Evolutionary conservation across 192 early-diverging fungal genomes (phyloP), one percentile per base, ranked within the genome.

Genomic region (Linnemannia exigua): DNA sequence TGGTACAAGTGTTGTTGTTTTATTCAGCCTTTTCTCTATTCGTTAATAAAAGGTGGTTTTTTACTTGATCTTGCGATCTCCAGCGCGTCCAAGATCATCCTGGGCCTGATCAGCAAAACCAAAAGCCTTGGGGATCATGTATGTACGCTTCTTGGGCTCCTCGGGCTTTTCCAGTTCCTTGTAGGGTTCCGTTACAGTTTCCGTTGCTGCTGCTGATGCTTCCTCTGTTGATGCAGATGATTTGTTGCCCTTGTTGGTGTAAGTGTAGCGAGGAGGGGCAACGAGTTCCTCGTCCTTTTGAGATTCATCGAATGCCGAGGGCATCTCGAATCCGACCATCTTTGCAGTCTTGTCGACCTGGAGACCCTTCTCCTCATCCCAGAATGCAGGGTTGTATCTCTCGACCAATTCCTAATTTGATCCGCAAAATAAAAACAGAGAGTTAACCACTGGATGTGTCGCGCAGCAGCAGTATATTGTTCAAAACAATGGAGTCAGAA

Each of bases 251-350:
- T 84, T 79, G 70, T 69, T 67, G 3, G 20, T 67, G 37, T 72
- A 75, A 1, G 83, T 72, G 77, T 79, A 85, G 41, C 74, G 48
- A 20, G 83, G 83, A 0, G 77, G 44, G 22, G 77, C 37, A 22
- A 74, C 51, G 22, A 75, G 37, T 31, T 85, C 74, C 37, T 85
- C 12, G 46, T 79, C 61, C 50, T 68, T 79, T 37, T 61, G 48
- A 4, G 68, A 41, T n/a, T 76, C 77, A 22, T 85, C 77, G 44
- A 79, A 85, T 37, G 70, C 51, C 35, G 70, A 67, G 4, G 83
- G 83, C 83, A 85, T 85, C 74, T 79, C 77, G 58, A 85, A 85
- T 38, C 83, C 83, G 48, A 85, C 83, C 83, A 85, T 85, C 74
- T 72, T 79, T 66, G 83, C 83, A 8, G 83, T 85, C 77, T 85